Conservation (phyloP, 306 rosid species). For the Rosa lucieae region DNA sequence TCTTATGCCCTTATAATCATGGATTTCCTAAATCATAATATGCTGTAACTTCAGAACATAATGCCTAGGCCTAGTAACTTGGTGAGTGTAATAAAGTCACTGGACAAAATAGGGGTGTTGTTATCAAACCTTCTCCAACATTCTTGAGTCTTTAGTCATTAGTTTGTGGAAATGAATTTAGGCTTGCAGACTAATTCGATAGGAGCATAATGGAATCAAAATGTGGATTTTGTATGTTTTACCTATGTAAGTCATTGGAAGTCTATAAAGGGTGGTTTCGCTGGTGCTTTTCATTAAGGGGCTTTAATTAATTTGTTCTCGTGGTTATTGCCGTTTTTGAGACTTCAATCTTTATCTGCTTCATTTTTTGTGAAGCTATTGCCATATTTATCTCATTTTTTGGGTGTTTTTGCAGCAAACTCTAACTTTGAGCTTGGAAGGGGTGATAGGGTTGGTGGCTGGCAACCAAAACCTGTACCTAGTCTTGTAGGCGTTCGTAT, state of each 20-base stretch:
- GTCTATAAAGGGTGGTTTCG: not conserved
- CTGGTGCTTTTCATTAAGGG: not conserved
- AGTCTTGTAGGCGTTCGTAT: conserved; percentile 60
- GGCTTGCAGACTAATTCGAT: not conserved
- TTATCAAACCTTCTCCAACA: not conserved
- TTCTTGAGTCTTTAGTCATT: not conserved
- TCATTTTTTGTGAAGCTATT: not conserved
- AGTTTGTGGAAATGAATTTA: conserved; percentile 4
- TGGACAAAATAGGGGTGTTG: not conserved
- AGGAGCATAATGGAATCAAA: not conserved
- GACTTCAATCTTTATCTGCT: not conserved
- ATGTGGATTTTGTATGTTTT: not conserved
- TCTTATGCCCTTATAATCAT: not conserved
- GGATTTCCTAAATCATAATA: not conserved
- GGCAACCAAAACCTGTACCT: conserved; percentile 80
- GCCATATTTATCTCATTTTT: not conserved
- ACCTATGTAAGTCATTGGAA: not conserved
- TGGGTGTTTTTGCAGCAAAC: conserved; percentile 53
- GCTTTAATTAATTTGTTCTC: not conserved
- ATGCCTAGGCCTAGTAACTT: not conserved
- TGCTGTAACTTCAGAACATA: not conserved
- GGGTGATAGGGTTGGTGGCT: conserved; percentile 81
- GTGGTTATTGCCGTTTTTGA: not conserved
- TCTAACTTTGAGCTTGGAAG: conserved; percentile 96
- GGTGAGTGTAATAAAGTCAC: not conserved